Base-by-base conservation (phyloP, 2,329 filamentous ascomycete genomes). In the Cordyceps cicadae region DNA sequence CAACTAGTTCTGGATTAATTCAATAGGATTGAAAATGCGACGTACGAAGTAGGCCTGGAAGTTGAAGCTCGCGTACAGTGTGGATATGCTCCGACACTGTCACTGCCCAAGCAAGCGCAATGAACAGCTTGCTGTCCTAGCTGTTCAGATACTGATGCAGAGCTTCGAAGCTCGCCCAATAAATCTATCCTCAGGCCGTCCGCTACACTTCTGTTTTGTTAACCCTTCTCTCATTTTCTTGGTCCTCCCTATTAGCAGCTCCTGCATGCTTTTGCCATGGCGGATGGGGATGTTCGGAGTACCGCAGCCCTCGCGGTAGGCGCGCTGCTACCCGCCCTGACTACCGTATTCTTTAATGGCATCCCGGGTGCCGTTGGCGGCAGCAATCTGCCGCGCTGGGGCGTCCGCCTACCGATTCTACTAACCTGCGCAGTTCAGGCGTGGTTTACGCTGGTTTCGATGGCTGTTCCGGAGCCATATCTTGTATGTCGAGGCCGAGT, bases 391-490 rank as follows among this genome's bases (percentile, higher is more conserved):
- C 59, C 59, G 29, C 52, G 59, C 48, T 61, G 59, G 59, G 59
- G 45, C 26, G 59, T 61, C n/a, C 53, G 59, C 26, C 54, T 61
- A n/a, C 54, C 51, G 19, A 59, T 62, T 45, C 45, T 62, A 3
- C 34, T 62, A 34, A 59, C 56, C 14, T 59, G 60, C 19, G 50
- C 60, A 21, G 12, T 29, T 19, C 55, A 55, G 24, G 21, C 59
- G 6, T 81, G 79, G 79, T 68, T 77, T 2, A 66, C 67, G 1
- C 64, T 73, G 4, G 75, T 80, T 11, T 60, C 56, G 21, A n/a
- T 19, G 26, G 21, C 68, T 21, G 79, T 81, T 21, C 77, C 80
- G 3, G 76, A 81, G 60, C 81, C 82, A 0, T 85, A 85, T 64
- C 71, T 85, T 37, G 82, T 84, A 58, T 63, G 75, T 63, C n/a